Conservation (phyloP, 2,329 filamentous ascomycete species). For the Fusarium gaditjirri region DNA sequence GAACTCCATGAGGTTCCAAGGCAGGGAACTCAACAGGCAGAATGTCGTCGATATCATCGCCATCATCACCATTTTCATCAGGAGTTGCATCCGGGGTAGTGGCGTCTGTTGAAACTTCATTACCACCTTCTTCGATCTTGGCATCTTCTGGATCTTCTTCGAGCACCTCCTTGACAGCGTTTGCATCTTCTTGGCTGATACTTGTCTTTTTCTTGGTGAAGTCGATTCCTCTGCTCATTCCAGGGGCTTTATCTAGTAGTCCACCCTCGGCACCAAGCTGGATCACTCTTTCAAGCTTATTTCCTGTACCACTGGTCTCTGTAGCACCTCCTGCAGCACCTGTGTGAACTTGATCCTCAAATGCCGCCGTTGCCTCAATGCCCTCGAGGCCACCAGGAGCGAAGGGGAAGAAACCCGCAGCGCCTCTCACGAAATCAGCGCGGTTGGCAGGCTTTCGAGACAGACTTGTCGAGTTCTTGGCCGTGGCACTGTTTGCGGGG, state of each 20-base stretch:
- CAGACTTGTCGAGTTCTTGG: slow-evolving; percentile 94
- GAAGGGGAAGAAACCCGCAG: slow-evolving; percentile 94
- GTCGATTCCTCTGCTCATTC: slow-evolving; percentile 80
- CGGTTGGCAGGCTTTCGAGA: slow-evolving; percentile 85
- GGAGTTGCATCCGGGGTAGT: slow-evolving; percentile 42
- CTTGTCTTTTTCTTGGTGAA: slow-evolving; percentile 70
- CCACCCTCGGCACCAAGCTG: slow-evolving; percentile 81
- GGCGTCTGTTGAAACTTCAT: slow-evolving; percentile 40
- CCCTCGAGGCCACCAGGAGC: slow-evolving; percentile 89
- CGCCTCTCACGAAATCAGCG: slow-evolving; percentile 92
- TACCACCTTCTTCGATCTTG: slow-evolving; percentile 40
- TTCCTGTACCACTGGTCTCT: slow-evolving; percentile 57
- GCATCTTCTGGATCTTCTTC: slow-evolving; percentile 61
- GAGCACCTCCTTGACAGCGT: slow-evolving; percentile 75
- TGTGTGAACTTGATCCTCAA: slow-evolving; percentile 78
- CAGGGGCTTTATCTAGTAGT: slow-evolving; percentile 83
- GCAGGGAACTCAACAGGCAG: slow-evolving; percentile 94
- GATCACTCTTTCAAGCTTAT: slow-evolving; percentile 84
- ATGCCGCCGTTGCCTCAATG: slow-evolving; percentile 84
- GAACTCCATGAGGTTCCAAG: slow-evolving; percentile 81
- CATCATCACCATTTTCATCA: slow-evolving; percentile 59
- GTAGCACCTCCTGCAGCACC: slow-evolving; percentile 56
- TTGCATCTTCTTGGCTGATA: slow-evolving; percentile 69
- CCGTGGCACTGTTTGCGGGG: slow-evolving; percentile 86
- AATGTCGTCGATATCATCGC: slow-evolving; percentile 82